phyloP scores from a whole-genome alignment of 192 early-diverging fungal genomes.

The Dimargaris cristalligena region DNA sequence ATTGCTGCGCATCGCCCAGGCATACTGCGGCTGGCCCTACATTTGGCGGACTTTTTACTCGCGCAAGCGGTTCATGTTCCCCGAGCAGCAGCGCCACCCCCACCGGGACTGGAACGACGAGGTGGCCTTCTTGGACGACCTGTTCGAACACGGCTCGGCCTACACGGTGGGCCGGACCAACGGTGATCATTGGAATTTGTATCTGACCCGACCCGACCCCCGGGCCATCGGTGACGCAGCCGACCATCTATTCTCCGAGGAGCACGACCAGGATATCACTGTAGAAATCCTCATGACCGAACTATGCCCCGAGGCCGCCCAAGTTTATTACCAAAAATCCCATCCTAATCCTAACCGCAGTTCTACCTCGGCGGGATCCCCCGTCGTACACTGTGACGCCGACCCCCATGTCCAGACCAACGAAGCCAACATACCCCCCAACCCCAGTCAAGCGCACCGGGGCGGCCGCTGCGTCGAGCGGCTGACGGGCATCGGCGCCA shows the following conservation, averaged over 20 bases:
- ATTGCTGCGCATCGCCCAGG: constrained; percentile 66
- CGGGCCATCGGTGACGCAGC: background rate
- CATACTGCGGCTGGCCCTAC: constrained; percentile 23
- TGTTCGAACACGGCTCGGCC: constrained; percentile 54
- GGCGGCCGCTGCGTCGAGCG: constrained; percentile 52
- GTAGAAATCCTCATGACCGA: constrained; percentile 95
- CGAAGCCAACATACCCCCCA: constrained; percentile 27
- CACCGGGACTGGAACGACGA: constrained; percentile 89
- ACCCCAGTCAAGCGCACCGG: constrained; percentile 28
- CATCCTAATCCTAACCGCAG: too few relatives aligned
- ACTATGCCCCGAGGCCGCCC: constrained; percentile 62
- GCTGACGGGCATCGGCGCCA: constrained; percentile 56
- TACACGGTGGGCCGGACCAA: constrained; percentile 90
- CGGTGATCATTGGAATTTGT: constrained; percentile 93
- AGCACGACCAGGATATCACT: constrained; percentile 67
- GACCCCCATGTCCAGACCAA: too few relatives aligned
- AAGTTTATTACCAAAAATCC: too few relatives aligned
- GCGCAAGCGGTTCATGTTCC: constrained; percentile 93
- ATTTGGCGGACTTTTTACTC: constrained; percentile 83
- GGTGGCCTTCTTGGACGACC: constrained; percentile 50
- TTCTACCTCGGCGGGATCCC: too few relatives aligned
- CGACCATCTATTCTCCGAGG: too few relatives aligned
- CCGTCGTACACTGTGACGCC: too few relatives aligned
- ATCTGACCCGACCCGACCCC: constrained; percentile 56
- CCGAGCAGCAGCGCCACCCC: constrained; percentile 69